These are phyloP conservation scores for Rhodamnia rubescens DNA, from an alignment of 345 rosid species.

Conservation along the genomic window DNA sequence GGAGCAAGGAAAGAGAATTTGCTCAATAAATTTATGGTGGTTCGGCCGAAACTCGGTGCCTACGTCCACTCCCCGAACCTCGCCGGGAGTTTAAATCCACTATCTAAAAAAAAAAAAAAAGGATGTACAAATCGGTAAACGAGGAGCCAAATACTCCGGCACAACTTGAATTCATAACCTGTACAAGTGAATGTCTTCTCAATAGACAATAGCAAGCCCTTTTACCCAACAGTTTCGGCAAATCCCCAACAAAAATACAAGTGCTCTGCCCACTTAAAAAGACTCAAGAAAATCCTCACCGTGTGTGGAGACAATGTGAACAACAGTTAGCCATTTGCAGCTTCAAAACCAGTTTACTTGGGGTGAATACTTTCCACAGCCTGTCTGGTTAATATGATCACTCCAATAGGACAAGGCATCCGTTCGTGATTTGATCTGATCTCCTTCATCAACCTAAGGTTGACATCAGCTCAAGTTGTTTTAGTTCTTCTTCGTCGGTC, in stretches of 20 bases:
- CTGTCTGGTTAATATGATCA: not conserved
- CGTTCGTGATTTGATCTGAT: not conserved
- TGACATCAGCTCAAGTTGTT: not conserved
- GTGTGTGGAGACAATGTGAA: too few relatives aligned
- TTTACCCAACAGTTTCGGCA: too few relatives aligned
- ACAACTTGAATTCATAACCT: not conserved
- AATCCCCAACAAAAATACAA: too few relatives aligned
- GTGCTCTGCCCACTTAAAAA: too few relatives aligned
- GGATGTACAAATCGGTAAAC: not conserved
- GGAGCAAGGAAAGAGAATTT: not conserved
- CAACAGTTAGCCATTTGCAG: not conserved
- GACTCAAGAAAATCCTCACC: too few relatives aligned
- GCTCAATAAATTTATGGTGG: not conserved
- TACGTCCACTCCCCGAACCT: not conserved
- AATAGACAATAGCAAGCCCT: not conserved
- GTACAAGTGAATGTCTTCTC: not conserved
- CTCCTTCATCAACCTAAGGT: not conserved
- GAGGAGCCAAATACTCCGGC: not conserved
- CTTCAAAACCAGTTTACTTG: not conserved
- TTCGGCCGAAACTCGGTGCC: not conserved
- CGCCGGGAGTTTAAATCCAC: fast-evolving
- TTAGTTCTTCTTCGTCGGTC: not conserved
- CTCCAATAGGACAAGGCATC: not conserved
- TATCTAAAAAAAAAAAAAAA: not conserved
- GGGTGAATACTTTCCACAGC: not conserved